phyloP scores from a whole-genome alignment of 73 alveolate genomes.

The Blepharisma japonicum region DNA sequence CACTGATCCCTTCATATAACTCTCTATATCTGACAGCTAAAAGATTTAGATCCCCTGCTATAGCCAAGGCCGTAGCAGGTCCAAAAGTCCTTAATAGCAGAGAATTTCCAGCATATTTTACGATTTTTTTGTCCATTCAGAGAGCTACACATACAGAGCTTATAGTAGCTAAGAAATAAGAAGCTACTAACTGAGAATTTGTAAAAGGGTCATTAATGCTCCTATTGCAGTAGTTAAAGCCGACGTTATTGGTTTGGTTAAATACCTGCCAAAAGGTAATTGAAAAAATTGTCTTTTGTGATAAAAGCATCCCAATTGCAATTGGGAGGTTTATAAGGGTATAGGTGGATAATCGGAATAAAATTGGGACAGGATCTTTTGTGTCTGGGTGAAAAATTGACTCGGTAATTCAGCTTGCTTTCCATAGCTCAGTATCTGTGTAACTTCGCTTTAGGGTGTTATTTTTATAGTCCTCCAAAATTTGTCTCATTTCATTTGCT shows the following conservation, averaged over 20 bases:
- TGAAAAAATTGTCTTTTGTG: conserved; percentile 44
- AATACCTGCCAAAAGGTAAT: conserved; percentile 58
- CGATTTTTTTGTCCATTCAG: conserved; percentile 40
- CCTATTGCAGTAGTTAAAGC: conserved; percentile 58
- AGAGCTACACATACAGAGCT: conserved; percentile 44
- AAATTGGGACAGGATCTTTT: conserved; percentile 42
- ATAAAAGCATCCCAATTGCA: conserved; percentile 59
- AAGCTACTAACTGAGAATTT: conserved; percentile 32
- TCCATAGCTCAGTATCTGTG: conserved; percentile 27
- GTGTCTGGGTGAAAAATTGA: conserved; percentile 69
- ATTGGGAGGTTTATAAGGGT: conserved; percentile 57
- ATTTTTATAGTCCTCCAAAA: conserved; percentile 29
- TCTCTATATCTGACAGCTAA: conserved; percentile 60
- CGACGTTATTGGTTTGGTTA: conserved; percentile 63
- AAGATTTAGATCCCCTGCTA: conserved; percentile 65
- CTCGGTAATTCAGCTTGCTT: conserved; percentile 36
- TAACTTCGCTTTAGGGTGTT: not conserved
- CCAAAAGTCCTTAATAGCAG: conserved; percentile 45
- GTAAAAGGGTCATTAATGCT: conserved; percentile 44
- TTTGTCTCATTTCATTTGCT: conserved; percentile 32
- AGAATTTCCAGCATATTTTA: conserved; percentile 34
- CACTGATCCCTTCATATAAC: conserved; percentile 47
- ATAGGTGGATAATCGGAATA: conserved; percentile 57
- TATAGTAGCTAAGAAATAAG: conserved; percentile 51
- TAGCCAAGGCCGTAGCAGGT: conserved; percentile 56